Evolutionary conservation across 768 basidiomycete genomes (phyloP), one percentile per base, ranked within the genome.

Genomic region (Xerocomus potaroensis): DNA sequence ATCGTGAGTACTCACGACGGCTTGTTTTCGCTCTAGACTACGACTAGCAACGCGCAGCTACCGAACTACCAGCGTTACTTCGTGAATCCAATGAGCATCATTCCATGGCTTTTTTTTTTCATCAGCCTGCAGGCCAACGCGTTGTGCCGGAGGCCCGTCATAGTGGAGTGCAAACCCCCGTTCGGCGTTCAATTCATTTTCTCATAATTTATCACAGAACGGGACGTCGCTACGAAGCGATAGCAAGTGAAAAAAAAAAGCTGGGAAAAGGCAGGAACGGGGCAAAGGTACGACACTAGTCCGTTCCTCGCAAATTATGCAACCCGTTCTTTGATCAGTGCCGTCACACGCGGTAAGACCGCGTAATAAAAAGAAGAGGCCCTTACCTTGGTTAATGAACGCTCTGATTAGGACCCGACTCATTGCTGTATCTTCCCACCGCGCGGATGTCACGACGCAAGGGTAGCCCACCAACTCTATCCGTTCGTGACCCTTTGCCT

Each of bases 381-480:
- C 8, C 18, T 7, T 42, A 24, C 46, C 47, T 36, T 45, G 37
- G 14, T 10, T 22, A 40, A 42, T 45, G 48, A 40, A 36, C 22
- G 30, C 41, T 50, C 55, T 43, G 43, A 47, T 49, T 18, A 19
- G 32, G 22, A 26, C 37, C 44, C 37, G 46, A 47, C 38, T 47
- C 51, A 23, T 41, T 50, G 23, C 48, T 32, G 26, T 30, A 26
- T 55, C 42, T 45, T 57, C 41, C 22, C 29, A 48, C 55, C 49
- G 44, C 49, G 47, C 55, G 32, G 32, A 59, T 63, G 59, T 63
- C 59, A 36, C 51, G 43, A 57, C 49, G 57, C 54, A 54, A 45
- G 44, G 40, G 45, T 51, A n/a, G 27, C 39, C 34, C 54, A 29
- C 22, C 11, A 16, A 29, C 30, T 26, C 38, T 26, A 39, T 24